Conservation (phyloP, 2,329 filamentous ascomycete species). For the Aspergillus sp. region DNA sequence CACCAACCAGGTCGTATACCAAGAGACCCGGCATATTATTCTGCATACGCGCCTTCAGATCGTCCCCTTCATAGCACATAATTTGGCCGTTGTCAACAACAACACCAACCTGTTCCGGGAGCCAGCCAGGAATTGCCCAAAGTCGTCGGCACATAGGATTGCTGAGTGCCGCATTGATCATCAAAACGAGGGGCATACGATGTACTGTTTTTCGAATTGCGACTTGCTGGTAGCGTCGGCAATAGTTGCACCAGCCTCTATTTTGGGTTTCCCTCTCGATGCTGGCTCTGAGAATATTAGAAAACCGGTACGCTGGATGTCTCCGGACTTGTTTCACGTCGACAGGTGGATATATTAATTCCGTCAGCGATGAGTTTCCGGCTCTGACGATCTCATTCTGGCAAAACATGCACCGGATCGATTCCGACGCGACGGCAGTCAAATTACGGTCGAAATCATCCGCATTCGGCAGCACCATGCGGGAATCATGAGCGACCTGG, state of each 20-base stretch:
- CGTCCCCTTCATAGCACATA: slow-evolving; percentile 89
- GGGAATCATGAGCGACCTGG: slow-evolving; percentile 70
- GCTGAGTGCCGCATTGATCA: slow-evolving; percentile 74
- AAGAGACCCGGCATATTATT: slow-evolving; percentile 72
- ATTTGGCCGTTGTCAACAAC: slow-evolving; percentile 87
- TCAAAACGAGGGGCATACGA: slow-evolving; percentile 73
- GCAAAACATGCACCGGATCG: slow-evolving; percentile 79
- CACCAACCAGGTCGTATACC: slow-evolving; percentile 84
- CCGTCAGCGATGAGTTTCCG: slow-evolving; percentile 73
- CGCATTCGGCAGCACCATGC: slow-evolving; percentile 56
- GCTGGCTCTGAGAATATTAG: slow-evolving; percentile 83
- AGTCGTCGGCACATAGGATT: slow-evolving; percentile 61
- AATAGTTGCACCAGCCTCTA: slow-evolving; percentile 87
- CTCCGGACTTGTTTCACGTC: slow-evolving; percentile 47
- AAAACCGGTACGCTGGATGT: slow-evolving; percentile 58
- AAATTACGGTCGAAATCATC: slow-evolving; percentile 63
- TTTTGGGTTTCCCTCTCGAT: slow-evolving; percentile 84
- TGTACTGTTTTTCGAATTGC: slow-evolving; percentile 78
- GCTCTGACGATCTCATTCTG: slow-evolving; percentile 76
- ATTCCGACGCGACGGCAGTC: slow-evolving; percentile 37
- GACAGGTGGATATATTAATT: slow-evolving; percentile 68
- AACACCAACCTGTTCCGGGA: slow-evolving; percentile 90
- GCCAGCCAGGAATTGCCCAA: slow-evolving; percentile 84
- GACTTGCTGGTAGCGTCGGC: slow-evolving; percentile 83
- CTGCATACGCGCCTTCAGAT: slow-evolving; percentile 72